Percentiles rank a stretch among this genome's conserved stretches.
phyloP scores from a whole-genome alignment of 208 protist genomes.

The Wallacemonas sp. region DNA sequence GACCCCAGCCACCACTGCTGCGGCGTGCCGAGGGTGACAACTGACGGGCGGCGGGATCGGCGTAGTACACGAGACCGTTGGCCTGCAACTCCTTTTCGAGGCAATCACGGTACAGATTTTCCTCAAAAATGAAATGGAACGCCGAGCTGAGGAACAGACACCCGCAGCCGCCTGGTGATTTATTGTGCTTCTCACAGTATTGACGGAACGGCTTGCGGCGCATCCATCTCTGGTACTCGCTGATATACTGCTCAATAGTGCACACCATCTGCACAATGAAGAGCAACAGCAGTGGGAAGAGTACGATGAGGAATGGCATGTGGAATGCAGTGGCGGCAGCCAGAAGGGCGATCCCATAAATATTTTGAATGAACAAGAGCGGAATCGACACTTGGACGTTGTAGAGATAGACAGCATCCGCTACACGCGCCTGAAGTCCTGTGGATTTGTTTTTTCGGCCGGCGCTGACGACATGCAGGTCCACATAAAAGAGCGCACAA shows the following conservation, averaged over 20 bases:
- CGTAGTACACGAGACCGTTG: conserved; percentile 5
- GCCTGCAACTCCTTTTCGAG: conserved; percentile 6
- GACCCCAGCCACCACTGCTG: background rate
- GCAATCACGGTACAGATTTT: background rate
- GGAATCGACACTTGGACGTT: conserved; percentile 50
- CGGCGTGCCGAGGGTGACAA: too few relatives aligned
- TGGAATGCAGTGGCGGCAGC: conserved; percentile 54
- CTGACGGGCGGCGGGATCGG: background rate
- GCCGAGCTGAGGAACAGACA: background rate
- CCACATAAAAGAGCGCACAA: conserved; percentile 58
- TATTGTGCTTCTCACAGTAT: conserved; percentile 6
- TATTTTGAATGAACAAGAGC: conserved; percentile 57
- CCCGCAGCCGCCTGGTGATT: background rate
- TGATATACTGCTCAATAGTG: conserved; percentile 37
- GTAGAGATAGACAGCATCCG: conserved; percentile 49
- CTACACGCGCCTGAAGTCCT: conserved; percentile 6
- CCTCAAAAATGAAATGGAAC: conserved; percentile 12
- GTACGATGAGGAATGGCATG: conserved; percentile 53
- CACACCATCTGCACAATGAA: conserved; percentile 39
- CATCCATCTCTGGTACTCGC: conserved; percentile 38
- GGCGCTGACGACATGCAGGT: conserved; percentile 34
- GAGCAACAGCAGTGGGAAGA: conserved; percentile 46
- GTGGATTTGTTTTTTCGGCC: background rate
- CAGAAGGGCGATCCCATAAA: conserved; percentile 50
- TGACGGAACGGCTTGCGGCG: conserved; percentile 3